Evolutionary conservation across 2,329 filamentous ascomycete genomes (phyloP).

Genomic region (Dothiorella sarmentorum): DNA sequence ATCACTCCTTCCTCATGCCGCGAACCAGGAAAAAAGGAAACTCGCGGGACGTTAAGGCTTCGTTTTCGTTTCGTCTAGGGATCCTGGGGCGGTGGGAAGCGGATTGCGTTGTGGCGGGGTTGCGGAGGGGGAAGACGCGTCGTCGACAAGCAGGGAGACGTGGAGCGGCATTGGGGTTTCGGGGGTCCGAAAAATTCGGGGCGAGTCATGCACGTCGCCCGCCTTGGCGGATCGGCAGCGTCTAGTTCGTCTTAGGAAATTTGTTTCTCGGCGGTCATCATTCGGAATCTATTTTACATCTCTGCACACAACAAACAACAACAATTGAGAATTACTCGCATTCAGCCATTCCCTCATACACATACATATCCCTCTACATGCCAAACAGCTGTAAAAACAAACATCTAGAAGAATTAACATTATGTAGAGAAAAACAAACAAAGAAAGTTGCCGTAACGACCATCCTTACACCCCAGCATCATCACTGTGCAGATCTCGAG

Average conservation of each 20-base stretch:
- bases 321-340: too few relatives aligned
- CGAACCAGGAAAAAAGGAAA: too few relatives aligned
- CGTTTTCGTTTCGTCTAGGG: too few relatives aligned
- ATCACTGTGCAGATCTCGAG: not conserved
- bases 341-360: too few relatives aligned
- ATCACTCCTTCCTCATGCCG: too few relatives aligned
- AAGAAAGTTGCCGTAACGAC: too few relatives aligned
- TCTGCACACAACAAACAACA: too few relatives aligned
- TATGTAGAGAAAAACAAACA: not conserved
- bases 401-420: not conserved
- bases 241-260: not conserved
- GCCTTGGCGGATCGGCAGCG: constrained; percentile 1
- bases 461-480: constrained; percentile 8
- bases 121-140: constrained; percentile 26
- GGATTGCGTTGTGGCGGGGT: constrained; percentile 21
- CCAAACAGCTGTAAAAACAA: not conserved
- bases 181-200: not conserved
- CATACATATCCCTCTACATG: too few relatives aligned
- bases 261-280: not conserved
- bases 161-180: not conserved
- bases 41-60: too few relatives aligned
- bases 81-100: not conserved
- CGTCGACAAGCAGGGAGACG: constrained; percentile 20
- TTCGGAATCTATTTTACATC: too few relatives aligned
- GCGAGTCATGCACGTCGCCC: constrained; percentile 9